phyloP scores from a whole-genome alignment of 352 stramenopile species.

The Blastocystis sp. region DNA sequence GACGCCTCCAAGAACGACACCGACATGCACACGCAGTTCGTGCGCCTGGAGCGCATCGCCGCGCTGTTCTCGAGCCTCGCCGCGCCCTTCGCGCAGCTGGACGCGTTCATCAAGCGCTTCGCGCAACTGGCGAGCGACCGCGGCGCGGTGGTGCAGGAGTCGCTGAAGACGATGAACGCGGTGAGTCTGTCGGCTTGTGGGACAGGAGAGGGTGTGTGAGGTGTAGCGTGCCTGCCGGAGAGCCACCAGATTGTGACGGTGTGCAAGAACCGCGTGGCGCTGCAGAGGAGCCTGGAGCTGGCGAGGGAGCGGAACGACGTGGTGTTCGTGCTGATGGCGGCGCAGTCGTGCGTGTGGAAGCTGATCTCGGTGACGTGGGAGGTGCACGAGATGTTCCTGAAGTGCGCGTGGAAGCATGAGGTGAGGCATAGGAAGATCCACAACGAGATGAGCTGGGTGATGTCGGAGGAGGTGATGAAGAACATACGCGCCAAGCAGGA shows the following conservation, averaged over 20 bases:
- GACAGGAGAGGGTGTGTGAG: not conserved
- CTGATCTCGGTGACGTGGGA: slow-evolving; percentile 30
- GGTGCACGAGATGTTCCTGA: slow-evolving; percentile 34
- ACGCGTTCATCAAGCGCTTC: slow-evolving; percentile 7
- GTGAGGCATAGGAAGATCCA: slow-evolving; percentile 45
- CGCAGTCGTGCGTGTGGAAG: slow-evolving; percentile 52
- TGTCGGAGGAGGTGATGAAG: slow-evolving; percentile 23
- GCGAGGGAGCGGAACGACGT: slow-evolving; percentile 6
- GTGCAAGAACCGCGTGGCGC: not conserved
- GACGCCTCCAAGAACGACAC: slow-evolving; percentile 46
- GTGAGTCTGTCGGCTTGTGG: slow-evolving; percentile 28
- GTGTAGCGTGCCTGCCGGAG: slow-evolving; percentile 35
- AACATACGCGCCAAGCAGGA: slow-evolving; percentile 7
- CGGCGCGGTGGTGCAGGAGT: not conserved
- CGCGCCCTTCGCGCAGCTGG: not conserved
- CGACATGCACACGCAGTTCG: slow-evolving; percentile 30
- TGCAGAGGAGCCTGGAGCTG: not conserved
- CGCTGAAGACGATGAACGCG: slow-evolving; percentile 14
- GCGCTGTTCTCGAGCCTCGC: slow-evolving; percentile 7
- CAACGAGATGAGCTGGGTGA: slow-evolving; percentile 66
- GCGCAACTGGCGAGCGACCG: not conserved
- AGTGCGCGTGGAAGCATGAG: not conserved
- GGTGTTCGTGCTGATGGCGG: slow-evolving; percentile 30
- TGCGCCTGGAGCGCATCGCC: slow-evolving; percentile 28
- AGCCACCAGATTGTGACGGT: slow-evolving; percentile 24